These are phyloP conservation scores for Globisporangium radiosum DNA, from an alignment of 352 stramenopile genomes.

Conservation along the genomic window DNA sequence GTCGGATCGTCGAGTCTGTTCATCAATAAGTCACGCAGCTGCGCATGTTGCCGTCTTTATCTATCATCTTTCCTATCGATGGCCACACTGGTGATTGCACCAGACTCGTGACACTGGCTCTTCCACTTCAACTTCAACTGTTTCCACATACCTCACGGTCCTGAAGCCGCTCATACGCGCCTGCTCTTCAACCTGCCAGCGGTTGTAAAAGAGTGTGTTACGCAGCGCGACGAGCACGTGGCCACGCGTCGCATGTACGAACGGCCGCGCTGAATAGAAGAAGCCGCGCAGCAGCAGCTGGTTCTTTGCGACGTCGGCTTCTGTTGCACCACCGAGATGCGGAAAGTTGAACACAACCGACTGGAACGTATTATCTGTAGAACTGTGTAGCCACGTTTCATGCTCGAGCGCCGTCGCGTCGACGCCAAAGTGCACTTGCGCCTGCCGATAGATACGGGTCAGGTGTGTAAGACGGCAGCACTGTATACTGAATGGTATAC, in stretches of 20 bases:
- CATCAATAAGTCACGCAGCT: not conserved
- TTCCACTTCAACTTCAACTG: not conserved
- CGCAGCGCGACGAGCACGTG: conserved; percentile 71
- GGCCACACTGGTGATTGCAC: no score
- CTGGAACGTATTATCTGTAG: conserved; percentile 34
- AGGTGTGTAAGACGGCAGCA: not conserved
- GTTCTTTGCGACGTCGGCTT: conserved; percentile 81
- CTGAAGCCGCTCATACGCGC: conserved; percentile 57
- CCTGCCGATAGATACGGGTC: conserved; percentile 14
- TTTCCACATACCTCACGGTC: conserved; percentile 36
- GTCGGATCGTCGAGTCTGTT: not conserved
- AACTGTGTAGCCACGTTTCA: conserved; percentile 37
- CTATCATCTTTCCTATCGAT: no score
- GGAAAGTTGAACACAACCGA: conserved; percentile 84
- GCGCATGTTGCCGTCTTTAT: not conserved
- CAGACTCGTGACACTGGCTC: no score
- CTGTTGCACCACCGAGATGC: conserved; percentile 73
- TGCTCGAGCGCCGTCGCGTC: conserved; percentile 62
- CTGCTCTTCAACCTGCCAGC: conserved; percentile 74
- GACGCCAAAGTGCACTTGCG: conserved; percentile 56
- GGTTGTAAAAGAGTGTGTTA: conserved; percentile 81
- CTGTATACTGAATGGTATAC: not conserved
- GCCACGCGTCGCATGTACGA: conserved; percentile 48
- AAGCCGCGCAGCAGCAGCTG: conserved; percentile 69
- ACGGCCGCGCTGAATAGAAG: conserved; percentile 59